Evolutionary conservation across 768 basidiomycete genomes (phyloP), one percentile per base, ranked within the genome.

Genomic region (Collybia nuda): DNA sequence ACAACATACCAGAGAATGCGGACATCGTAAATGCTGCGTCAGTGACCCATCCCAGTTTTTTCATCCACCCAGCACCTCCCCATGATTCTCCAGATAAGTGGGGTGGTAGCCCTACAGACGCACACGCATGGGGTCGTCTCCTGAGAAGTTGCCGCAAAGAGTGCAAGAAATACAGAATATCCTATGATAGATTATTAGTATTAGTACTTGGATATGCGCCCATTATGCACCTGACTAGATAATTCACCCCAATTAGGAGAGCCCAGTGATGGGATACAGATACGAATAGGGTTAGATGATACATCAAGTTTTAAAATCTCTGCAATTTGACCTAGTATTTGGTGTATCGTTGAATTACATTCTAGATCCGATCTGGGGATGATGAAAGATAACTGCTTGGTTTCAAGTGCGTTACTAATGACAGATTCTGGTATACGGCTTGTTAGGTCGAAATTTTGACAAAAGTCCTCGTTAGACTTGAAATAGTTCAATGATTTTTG

Each of bases 31-130:
- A 72, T 23, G 82, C 78, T 7, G 80, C 85, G 66, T 96, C 93
- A 2, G 84, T 78, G 24, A 84, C 65, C 91, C 90, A 93, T 14
- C 86, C 82, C 15, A 96, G 65, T 63, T 85, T 88, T 55, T 87
- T 80, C 23, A 84, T 66, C 90, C 92, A 95, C 2, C 84, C 87
- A 17, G 67, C 56, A 15, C 82, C 86, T 32, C 75, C 80, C 79
- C 81, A 86, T 5, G 62, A 62, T 40, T 84, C 82, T 40, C 70
- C 66, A 26, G 81, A 87, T 35, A 85, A 56, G 56, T 85, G 75
- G 6, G 91, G 76, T 2, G 86, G 78, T 12, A 95, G 71, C 48
- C 79, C 81, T 28, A 91, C 65, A 37, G 85, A 80, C 14, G 84
- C 90, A 60, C 88, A 88, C 6, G 76, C 80, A 53, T 78, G 71